Conservation (phyloP, 2,329 filamentous ascomycete genomes). For the Aspergillus tanneri region DNA sequence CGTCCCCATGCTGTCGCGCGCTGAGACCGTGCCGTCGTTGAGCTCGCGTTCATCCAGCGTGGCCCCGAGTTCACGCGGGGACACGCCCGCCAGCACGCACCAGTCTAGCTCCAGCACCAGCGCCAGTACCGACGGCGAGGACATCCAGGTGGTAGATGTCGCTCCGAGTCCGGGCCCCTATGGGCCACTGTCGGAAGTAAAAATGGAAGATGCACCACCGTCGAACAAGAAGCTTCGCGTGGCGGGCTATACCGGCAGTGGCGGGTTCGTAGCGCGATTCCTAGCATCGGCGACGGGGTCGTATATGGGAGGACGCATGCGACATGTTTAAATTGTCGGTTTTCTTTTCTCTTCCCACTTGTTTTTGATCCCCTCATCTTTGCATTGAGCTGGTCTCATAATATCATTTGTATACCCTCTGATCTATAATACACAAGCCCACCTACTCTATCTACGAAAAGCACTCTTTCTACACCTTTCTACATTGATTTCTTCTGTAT, state of each 20-base stretch:
- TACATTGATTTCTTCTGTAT: not conserved
- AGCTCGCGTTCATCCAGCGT: slow-evolving; percentile 47
- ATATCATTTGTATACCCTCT: not conserved
- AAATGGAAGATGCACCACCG: slow-evolving; percentile 38
- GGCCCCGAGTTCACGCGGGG: slow-evolving; percentile 43
- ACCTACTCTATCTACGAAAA: no score
- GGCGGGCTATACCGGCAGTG: slow-evolving; percentile 27
- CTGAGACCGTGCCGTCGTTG: slow-evolving; percentile 42
- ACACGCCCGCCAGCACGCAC: slow-evolving; percentile 44
- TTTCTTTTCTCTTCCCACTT: slow-evolving; percentile 16
- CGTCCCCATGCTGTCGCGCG: slow-evolving; percentile 43
- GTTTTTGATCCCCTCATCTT: not conserved
- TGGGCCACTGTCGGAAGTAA: slow-evolving; percentile 35
- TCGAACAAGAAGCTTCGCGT: slow-evolving; percentile 45
- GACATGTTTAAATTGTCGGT: slow-evolving; percentile 25
- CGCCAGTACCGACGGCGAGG: slow-evolving; percentile 33
- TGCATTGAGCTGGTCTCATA: slow-evolving; percentile 12
- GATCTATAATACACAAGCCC: not conserved
- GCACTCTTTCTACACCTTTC: not conserved
- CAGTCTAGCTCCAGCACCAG: slow-evolving; percentile 38
- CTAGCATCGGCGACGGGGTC: slow-evolving; percentile 44
- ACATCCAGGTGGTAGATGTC: slow-evolving; percentile 35
- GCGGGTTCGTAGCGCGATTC: slow-evolving; percentile 45
- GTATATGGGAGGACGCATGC: slow-evolving; percentile 42
- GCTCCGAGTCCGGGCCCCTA: slow-evolving; percentile 40